phyloP scores from a whole-genome alignment of 148 eudicot genomes.

The Rhododendron vialii region DNA sequence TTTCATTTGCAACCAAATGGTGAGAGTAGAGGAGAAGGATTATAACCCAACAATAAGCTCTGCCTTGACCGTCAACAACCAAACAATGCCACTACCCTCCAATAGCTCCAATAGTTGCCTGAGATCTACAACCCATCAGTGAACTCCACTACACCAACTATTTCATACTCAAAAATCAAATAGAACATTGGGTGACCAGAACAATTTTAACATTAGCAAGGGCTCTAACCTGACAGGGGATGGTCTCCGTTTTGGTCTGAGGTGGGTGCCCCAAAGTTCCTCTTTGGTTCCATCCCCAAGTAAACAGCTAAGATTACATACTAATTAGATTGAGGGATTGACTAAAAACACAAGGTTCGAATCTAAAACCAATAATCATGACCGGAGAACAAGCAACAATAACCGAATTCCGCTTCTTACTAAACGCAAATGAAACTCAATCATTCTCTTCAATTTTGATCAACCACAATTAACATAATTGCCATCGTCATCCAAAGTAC shows the following conservation, averaged over 20 bases:
- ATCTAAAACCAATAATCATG: not conserved
- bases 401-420: not conserved
- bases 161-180: not conserved
- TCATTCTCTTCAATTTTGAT: no score
- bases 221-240: slow-evolving; percentile 91
- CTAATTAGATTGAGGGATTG: not conserved
- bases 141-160: slow-evolving; percentile 9
- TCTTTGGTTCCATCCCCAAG: slow-evolving; percentile 99
- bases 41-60: slow-evolving; percentile 97
- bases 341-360: not conserved
- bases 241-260: slow-evolving; percentile 78
- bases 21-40: not conserved
- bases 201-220: slow-evolving; percentile 83
- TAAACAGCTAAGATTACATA: slow-evolving; percentile 59
- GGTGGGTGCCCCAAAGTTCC: slow-evolving; percentile 94
- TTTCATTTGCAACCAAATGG: not conserved
- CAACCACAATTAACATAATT: no score
- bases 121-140: slow-evolving; percentile 22
- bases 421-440: not conserved
- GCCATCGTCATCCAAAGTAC: no score
- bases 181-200: slow-evolving; percentile 43
- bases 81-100: slow-evolving; percentile 81
- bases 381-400: not conserved
- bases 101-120: slow-evolving; percentile 90
- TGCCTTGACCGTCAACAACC: slow-evolving; percentile 98